Conservation (phyloP, 2,329 filamentous ascomycete genomes). For the Fusarium veterinarium region DNA sequence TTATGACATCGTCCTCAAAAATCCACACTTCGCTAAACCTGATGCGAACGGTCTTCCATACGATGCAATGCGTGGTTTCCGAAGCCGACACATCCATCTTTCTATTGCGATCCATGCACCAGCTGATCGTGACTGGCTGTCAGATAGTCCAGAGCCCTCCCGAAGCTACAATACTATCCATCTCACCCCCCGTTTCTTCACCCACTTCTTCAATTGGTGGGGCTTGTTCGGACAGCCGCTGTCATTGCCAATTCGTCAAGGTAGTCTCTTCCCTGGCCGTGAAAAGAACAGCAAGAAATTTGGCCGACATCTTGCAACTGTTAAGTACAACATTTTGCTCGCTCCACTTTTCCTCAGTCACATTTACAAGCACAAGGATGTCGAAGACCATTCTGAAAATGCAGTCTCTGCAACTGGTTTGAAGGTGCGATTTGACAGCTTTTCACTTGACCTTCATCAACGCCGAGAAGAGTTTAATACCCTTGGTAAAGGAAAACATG, state of each 20-base stretch:
- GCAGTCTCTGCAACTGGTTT: conserved; percentile 93
- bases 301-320: conserved; percentile 93
- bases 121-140: conserved; percentile 85
- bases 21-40: conserved; percentile 77
- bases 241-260: conserved; percentile 94
- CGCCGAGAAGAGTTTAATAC: conserved; percentile 91
- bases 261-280: conserved; percentile 87
- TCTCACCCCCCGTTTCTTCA: conserved; percentile 94
- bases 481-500: conserved; percentile 78
- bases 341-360: conserved; percentile 95
- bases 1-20: conserved; percentile 88
- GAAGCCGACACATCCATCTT: conserved; percentile 95
- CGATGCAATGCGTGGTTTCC: conserved; percentile 96
- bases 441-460: conserved; percentile 97
- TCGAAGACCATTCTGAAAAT: conserved; percentile 81
- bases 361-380: conserved; percentile 98
- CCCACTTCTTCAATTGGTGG: conserved; percentile 99
- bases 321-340: conserved; percentile 95
- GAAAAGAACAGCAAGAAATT: conserved; percentile 99
- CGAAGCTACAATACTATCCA: conserved; percentile 97
- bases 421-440: conserved; percentile 94
- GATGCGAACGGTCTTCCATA: conserved; percentile 70
- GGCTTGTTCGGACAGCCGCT: conserved; percentile 94
- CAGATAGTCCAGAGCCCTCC: conserved; percentile 78
- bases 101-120: conserved; percentile 93